Percentiles rank a stretch among this genome's conserved stretches.
Conservation (phyloP, 139 green algal genomes). For the Yamagishiella unicocca region DNA sequence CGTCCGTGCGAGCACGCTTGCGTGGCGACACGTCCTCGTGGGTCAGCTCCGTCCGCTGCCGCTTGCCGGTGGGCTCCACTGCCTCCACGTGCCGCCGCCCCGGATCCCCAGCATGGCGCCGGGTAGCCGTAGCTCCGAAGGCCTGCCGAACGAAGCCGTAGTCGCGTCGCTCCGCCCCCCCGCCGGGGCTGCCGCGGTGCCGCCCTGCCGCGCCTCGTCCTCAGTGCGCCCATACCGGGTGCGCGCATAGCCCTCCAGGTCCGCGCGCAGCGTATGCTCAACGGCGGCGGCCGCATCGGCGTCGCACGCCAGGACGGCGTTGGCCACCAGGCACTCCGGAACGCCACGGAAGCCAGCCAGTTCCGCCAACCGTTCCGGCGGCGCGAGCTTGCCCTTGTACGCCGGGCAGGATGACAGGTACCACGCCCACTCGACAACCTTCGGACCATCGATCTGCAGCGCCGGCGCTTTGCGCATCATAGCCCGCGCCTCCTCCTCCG, state of each 20-base stretch:
- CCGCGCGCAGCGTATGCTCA: neutral
- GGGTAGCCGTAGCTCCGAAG: neutral
- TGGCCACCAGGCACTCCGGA: neutral
- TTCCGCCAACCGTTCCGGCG: neutral
- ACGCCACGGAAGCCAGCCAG: neutral
- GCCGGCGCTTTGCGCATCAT: neutral
- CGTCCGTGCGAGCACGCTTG: neutral
- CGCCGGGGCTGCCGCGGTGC: neutral
- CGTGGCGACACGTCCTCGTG: too few relatives aligned
- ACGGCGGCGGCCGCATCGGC: neutral
- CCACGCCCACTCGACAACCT: neutral
- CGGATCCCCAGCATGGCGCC: neutral
- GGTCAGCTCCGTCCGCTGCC: too few relatives aligned
- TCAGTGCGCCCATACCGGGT: neutral
- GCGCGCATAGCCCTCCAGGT: neutral
- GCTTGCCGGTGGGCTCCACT: neutral
- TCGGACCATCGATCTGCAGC: neutral
- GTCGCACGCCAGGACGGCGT: neutral
- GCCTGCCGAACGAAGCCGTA: neutral
- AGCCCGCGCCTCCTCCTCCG: neutral
- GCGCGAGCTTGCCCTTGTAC: neutral
- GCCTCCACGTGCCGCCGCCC: neutral
- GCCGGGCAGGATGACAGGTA: neutral
- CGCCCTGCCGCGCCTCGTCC: neutral
- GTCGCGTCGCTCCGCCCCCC: neutral